Evolutionary conservation across 805 yeast genomes (phyloP).

Genomic region (Ogataea pignaliae): DNA sequence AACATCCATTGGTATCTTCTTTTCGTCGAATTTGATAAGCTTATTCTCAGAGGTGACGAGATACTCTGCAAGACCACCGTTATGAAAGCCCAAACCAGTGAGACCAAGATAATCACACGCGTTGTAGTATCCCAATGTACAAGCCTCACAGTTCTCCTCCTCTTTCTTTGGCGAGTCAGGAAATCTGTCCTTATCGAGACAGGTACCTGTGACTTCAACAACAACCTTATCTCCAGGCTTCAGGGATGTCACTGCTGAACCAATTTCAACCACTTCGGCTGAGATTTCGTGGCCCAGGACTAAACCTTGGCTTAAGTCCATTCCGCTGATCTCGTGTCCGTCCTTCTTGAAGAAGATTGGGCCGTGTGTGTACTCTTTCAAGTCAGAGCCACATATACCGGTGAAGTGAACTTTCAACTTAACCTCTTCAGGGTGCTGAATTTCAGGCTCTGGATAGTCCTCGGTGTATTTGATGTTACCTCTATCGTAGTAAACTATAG

Average conservation of each 20-base stretch:
- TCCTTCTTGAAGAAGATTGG: constrained; percentile 46
- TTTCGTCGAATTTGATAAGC: constrained; percentile 35
- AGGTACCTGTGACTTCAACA: constrained; percentile 43
- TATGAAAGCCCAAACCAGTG: constrained; percentile 51
- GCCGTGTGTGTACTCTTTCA: constrained; percentile 41
- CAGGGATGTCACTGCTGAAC: constrained; percentile 36
- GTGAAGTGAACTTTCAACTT: constrained; percentile 43
- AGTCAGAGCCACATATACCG: constrained; percentile 58
- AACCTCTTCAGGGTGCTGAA: constrained; percentile 36
- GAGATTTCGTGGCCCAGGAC: constrained; percentile 48
- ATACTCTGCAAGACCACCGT: constrained; percentile 48
- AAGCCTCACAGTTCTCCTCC: constrained; percentile 38
- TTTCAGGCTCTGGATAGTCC: constrained; percentile 30
- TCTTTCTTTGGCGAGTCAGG: constrained; percentile 12
- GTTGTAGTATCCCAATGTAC: constrained; percentile 47
- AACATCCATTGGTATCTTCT: constrained; percentile 41
- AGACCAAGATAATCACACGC: constrained; percentile 46
- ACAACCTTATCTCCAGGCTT: constrained; percentile 45
- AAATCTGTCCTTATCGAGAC: constrained; percentile 37
- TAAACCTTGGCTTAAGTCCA: constrained; percentile 34
- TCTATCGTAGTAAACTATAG: constrained; percentile 18
- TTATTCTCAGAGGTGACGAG: constrained; percentile 36
- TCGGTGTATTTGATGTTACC: constrained; percentile 18
- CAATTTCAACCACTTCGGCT: constrained; percentile 44
- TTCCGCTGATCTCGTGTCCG: constrained; percentile 35